Evolutionary conservation across 768 basidiomycete species (phyloP), one percentile per base, ranked within the genome.

Genomic region (Auricularia cornea): DNA sequence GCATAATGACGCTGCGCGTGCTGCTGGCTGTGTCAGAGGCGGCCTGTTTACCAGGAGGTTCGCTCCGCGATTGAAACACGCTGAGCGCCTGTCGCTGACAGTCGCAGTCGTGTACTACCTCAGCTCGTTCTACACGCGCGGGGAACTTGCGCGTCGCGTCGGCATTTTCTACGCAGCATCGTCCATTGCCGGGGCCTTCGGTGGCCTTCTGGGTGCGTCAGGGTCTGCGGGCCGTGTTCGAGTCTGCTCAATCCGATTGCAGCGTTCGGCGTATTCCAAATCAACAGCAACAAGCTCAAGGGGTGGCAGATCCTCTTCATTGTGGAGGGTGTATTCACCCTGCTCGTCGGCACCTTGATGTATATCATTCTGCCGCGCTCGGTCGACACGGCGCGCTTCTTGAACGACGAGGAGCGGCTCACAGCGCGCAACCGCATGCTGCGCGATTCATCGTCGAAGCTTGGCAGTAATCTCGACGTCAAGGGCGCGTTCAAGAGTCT

Each of bases 271-370:
- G 78, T 80, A n/a, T 83, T 83, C 66, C 80, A 81, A 30, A 77
- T 82, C 28, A 62, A 77, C 6, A 48, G 20, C 23, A 70, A 74
- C 62, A 62, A 73, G 3, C 76, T 81, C 65, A 74, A 81, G 66
- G 73, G 76, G 3, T 83, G 82, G 82, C 80, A 82, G 69, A 82
- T 77, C 65, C 66, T 82, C 30, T 83, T 83, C 67, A 79, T 81
- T 78, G 80, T 83, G 57, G 81, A 82, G 75, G 82, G 81, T 72
- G 61, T 64, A 3, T 56, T 65, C 38, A 59, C 66, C 2, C 44
- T 66, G 40, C 62, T 63, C 26, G 5, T 44, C 40, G 51, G 29
- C n/a, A 30, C 20, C 11, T 28, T 29, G 8, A 54, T 63, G 64
- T 33, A n/a, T 23, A n/a, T 33, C 38, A 61, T 65, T 29, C 60